Base-by-base conservation (phyloP, 2,329 filamentous ascomycete species). In the Alternaria ventricosa region DNA sequence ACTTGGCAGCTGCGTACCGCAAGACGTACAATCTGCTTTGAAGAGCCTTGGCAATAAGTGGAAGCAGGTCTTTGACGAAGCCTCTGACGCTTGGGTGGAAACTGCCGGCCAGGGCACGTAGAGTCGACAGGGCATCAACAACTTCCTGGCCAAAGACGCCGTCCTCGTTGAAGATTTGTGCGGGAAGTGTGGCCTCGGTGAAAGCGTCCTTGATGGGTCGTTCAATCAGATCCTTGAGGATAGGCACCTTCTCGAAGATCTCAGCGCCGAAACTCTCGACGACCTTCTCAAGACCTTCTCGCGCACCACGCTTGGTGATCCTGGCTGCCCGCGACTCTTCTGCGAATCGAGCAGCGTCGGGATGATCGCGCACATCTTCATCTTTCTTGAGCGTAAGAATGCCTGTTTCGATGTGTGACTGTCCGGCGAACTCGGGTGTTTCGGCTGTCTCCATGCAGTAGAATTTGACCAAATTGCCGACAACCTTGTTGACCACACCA, bases 401-500 rank as follows among this genome's bases (percentile, higher is more conserved):
- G 13, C 91, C 90, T 67, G 90, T 89, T 49, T 90, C 92, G 74
- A 96, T 90, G 46, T 85, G 79, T 2, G 91, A 92, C 74, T 98
- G 96, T 27, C 92, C 90, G 5, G 90, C 89, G 78, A 98, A 98
- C 75, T 98, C 96, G 0, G 96, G 96, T 0, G 96, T 99, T 79
- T 99, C 96, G 0, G 96, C 95, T 1, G 96, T 97, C 78, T 99
- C 96, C 74, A 97, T 93, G 75, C 96, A 99, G 67, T 94, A 97
- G 81, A 97, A 99, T 76, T 97, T 98, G 82, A 97, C 93, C 56
- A 99, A 82, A 75, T 99, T 99, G 50, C 92, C 90, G 27, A 98
- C 94, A 13, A 99, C 92, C 82, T 99, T 99, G 79, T 97, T 94
- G 15, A 96, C 94, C 12, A 96, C 93, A 15, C 90, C 93, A 60